Percentiles rank a stretch among this genome's conserved stretches.
These are phyloP conservation scores for Penicillium antarcticum DNA, from an alignment of 495 filamentous ascomycete genomes.

Conservation along the genomic window DNA sequence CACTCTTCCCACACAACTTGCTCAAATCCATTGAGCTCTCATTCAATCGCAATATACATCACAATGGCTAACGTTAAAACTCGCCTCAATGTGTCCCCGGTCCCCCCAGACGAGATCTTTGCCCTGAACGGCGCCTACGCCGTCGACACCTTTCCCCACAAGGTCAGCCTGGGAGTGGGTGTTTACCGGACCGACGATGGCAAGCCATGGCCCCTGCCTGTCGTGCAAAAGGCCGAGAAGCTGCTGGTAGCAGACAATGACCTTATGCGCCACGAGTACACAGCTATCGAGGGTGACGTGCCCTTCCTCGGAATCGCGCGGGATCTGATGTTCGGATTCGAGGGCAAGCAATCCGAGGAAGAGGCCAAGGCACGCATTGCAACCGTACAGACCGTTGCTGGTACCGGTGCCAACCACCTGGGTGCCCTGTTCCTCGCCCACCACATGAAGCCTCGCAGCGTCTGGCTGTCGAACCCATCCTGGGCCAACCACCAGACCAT, in stretches of 20 bases:
- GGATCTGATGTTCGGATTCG: slow-evolving; percentile 48
- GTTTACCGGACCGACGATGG: slow-evolving; percentile 53
- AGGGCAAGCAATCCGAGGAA: slow-evolving; percentile 24
- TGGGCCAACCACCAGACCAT: slow-evolving; percentile 51
- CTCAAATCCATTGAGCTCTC: background rate
- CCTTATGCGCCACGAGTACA: slow-evolving; percentile 45
- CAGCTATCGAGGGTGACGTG: slow-evolving; percentile 45
- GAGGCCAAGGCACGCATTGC: slow-evolving; percentile 37
- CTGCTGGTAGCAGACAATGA: slow-evolving; percentile 35
- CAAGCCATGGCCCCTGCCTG: slow-evolving; percentile 50
- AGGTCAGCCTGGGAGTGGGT: slow-evolving; percentile 47
- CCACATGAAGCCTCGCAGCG: slow-evolving; percentile 42
- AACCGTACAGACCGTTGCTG: slow-evolving; percentile 76
- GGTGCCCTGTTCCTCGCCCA: slow-evolving; percentile 78
- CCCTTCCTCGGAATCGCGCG: slow-evolving; percentile 41
- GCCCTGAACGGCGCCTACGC: slow-evolving; percentile 41
- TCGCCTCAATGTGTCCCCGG: slow-evolving; percentile 32
- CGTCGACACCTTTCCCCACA: slow-evolving; percentile 40
- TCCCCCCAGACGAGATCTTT: slow-evolving; percentile 50
- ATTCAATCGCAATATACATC: slow-evolving; percentile 4
- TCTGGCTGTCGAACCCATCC: slow-evolving; percentile 48
- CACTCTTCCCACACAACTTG: slow-evolving; percentile 3
- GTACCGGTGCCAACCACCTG: slow-evolving; percentile 86
- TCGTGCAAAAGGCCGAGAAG: slow-evolving; percentile 44
- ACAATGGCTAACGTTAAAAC: slow-evolving; percentile 33